Evolutionary conservation across 495 filamentous ascomycete species (phyloP), one percentile per base, ranked within the genome.

Genomic region (Paragyromitra xinjiangensis): DNA sequence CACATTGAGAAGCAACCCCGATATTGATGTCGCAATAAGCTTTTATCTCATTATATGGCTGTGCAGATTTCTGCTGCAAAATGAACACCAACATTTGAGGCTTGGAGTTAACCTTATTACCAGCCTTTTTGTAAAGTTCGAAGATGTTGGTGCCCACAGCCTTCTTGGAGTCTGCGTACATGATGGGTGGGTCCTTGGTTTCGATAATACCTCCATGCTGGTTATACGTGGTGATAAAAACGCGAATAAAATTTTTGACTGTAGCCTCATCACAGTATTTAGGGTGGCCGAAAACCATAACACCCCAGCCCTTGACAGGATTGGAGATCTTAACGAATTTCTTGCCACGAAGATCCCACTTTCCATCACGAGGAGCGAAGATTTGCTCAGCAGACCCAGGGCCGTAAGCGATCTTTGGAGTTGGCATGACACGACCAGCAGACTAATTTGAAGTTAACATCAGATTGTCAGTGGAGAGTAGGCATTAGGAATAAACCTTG

Each of bases 311-410:
- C 53, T 86, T 85, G 11, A 98, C 86, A 0, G 87, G 85, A 7
- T 81, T 69, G 0, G 71, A 58, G 3, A 83, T 76, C 83, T 96
- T 93, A 0, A 88, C 81, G 80, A 98, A 98, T 71, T 91, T 92
- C 81, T 90, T 91, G 40, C 90, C 90, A 16, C 92, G 89, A 24
- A 98, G 87, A 83, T 95, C 92, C 95, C 95, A 99, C 11, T 92
- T 90, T 26, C 94, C 95, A 22, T 77, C 78, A 19, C 39, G 39
- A 0, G 78, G 78, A 22, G 62, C 53, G 19, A 78, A 78, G 8
- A 77, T 59, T 6, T 39, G 44, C 2, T 78, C 72, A 0, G 69
- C 42, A 22, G 77, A 80, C 44, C 83, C 79, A 39, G 85, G 85
- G 2, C 81, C 86, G 78, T 94, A 97, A 45, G 87, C 79, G 14